Evolutionary conservation across 2,329 filamentous ascomycete species (phyloP), one percentile per base, ranked within the genome.

Genomic region (Calonectria crousiana): DNA sequence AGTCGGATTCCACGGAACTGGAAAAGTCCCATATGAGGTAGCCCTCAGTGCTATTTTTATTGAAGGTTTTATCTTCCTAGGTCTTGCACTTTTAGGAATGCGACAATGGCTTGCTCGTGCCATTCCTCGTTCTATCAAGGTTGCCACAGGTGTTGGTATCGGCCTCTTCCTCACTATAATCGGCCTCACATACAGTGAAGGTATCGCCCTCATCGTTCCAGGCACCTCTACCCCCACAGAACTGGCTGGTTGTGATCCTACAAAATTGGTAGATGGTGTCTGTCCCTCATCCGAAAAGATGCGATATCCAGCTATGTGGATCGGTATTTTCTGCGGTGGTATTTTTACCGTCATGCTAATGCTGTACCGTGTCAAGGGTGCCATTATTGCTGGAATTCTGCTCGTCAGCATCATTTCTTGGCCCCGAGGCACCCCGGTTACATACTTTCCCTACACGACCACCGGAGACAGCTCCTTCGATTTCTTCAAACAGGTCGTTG

Each of bases 381-480:
- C 95, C 71, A 94, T 98, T 80, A 95, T 97, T 79, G 90, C 91
- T 44, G 95, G 95, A 47, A 97, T 97, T 76, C 83, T 96, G 32
- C 90, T 97, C 32, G 95, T 97, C 71, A 95, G 93, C 76, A 93
- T 97, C 84, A 95, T 97, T 83, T 97, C 95, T 11, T 98, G 95
- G 95, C 95, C 95, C 0, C 91, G 95, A 30, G 86, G 88, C 23
- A 96, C 95, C 0, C 83, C 89, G 0, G 92, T 97, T 71, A 96
- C 95, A 8, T 95, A 94, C 84, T 97, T 98, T 85, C 95, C 95
- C 0, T 88, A 96, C 80, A 94, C 91, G 0, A 78, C 88, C 0
- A 83, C 93, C 3, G 95, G 95, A 51, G 88, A 96, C 83, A 89
- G 89, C 79, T 87, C 87, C 51, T 98, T 97, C 84, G 88, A 96